A percentile compares a stretch with the other conserved stretches of the same genome.
phyloP scores from a whole-genome alignment of 2,329 filamentous ascomycete genomes.

The Pyrenophora tritici-repentis region DNA sequence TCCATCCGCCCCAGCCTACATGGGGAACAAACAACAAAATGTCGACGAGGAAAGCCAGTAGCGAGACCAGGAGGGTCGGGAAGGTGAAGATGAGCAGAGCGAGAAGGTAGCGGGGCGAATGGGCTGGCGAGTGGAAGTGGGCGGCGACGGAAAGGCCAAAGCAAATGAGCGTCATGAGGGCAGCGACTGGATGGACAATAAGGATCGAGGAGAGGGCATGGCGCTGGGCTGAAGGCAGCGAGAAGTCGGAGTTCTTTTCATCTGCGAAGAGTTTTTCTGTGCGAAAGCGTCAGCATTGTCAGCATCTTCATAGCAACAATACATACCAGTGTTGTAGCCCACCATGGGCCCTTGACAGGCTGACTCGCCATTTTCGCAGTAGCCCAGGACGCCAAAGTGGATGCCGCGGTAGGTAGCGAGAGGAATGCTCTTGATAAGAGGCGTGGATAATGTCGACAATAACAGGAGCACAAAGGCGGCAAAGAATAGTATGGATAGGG shows the following conservation, averaged over 20 bases:
- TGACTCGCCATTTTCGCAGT: conserved; percentile 62
- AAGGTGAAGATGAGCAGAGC: conserved; percentile 84
- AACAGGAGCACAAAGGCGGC: conserved; percentile 83
- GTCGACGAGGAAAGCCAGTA: conserved; percentile 90
- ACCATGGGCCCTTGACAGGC: conserved; percentile 74
- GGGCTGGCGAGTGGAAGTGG: conserved; percentile 84
- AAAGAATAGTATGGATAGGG: conserved; percentile 82
- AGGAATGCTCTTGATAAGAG: conserved; percentile 83
- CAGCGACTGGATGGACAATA: conserved; percentile 90
- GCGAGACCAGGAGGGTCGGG: conserved; percentile 78
- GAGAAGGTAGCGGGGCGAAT: conserved; percentile 87
- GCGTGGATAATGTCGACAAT: conserved; percentile 87
- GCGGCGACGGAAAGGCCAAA: conserved; percentile 77
- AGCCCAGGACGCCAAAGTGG: conserved; percentile 92
- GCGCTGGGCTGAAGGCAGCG: conserved; percentile 67
- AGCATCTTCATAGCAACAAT: background rate
- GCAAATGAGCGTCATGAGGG: conserved; percentile 82
- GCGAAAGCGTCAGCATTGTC: conserved; percentile 18
- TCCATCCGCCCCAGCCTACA: conserved; percentile 90
- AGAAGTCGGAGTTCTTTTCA: conserved; percentile 58
- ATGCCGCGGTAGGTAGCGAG: conserved; percentile 77
- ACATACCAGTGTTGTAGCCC: conserved; percentile 83
- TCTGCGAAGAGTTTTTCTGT: conserved; percentile 56
- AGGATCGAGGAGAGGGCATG: conserved; percentile 82
- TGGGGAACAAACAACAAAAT: conserved; percentile 94